A percentile compares a stretch with the other conserved stretches of the same genome.
Conservation (phyloP, 2,329 filamentous ascomycete genomes). For the Trichothecium roseum region DNA sequence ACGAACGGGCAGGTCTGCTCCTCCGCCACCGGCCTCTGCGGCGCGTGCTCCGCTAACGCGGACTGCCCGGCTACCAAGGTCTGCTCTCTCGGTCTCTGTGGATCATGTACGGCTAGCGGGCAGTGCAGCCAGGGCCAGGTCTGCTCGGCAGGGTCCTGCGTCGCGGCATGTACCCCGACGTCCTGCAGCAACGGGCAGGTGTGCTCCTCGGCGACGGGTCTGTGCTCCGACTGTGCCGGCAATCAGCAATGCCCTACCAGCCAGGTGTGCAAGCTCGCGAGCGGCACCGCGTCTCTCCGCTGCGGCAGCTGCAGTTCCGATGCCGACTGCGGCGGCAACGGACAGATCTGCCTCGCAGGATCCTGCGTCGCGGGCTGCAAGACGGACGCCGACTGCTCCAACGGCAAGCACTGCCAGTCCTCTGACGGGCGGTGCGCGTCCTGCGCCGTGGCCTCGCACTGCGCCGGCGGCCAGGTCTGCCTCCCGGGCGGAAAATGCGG, state of each 20-base stretch:
- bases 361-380: conserved; percentile 5
- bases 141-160: conserved; percentile 5
- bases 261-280: conserved; percentile 4
- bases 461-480: conserved; percentile 3
- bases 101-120: no score
- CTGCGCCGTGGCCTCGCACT: conserved; percentile 5
- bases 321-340: conserved; percentile 3
- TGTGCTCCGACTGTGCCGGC: conserved; percentile 4
- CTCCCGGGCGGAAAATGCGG: no score
- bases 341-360: no score
- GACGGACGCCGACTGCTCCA: conserved; percentile 4
- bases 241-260: conserved; percentile 5
- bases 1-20: no score
- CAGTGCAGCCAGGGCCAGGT: no score
- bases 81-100: no score
- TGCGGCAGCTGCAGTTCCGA: conserved; percentile 2
- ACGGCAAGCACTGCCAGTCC: conserved; percentile 6
- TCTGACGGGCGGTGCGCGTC: conserved; percentile 4
- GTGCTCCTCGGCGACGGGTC: conserved; percentile 4
- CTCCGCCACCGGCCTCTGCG: no score
- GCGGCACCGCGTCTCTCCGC: conserved; percentile 3
- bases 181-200: conserved; percentile 7
- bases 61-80: no score
- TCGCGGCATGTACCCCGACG: conserved; percentile 1
- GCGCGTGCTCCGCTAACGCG: no score